These are phyloP conservation scores for Phytophthora crassamura DNA, from an alignment of 352 stramenopile species.

Conservation along the genomic window DNA sequence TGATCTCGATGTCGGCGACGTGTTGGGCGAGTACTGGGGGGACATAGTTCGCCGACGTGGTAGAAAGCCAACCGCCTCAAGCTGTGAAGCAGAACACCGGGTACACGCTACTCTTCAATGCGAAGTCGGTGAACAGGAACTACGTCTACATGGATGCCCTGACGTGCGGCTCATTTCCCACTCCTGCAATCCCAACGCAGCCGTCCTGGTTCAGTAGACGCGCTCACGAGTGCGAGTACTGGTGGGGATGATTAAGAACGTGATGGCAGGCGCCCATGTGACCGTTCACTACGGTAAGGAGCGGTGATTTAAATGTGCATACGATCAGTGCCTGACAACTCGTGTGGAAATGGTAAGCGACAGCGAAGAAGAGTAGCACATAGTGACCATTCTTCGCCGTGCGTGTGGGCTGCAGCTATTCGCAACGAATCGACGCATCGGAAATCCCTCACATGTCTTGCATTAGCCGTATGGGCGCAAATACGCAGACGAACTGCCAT, in stretches of 20 bases:
- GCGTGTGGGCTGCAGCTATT: no score
- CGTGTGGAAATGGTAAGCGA: no score
- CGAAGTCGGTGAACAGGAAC: neutral
- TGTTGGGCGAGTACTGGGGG: no score
- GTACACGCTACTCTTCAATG: neutral
- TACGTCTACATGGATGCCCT: constrained; percentile 13
- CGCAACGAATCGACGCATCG: no score
- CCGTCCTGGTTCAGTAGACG: constrained; percentile 11
- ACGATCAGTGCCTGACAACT: no score
- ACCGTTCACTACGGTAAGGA: constrained; percentile 14
- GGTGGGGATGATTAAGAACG: constrained; percentile 11
- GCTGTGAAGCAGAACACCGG: constrained; percentile 5
- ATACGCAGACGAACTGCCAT: no score
- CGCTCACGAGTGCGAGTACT: neutral
- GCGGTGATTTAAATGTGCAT: constrained; percentile 10
- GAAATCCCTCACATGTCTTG: no score
- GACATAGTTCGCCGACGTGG: neutral
- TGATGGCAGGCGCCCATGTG: neutral
- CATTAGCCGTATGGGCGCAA: no score
- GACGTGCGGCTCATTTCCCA: constrained; percentile 4
- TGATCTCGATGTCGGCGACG: no score
- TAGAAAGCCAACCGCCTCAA: neutral
- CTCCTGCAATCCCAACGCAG: constrained; percentile 4
- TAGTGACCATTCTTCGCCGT: no score
- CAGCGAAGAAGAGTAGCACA: no score